Conservation (phyloP, 2,329 filamentous ascomycete species). For the Trichoderma harzianum region DNA sequence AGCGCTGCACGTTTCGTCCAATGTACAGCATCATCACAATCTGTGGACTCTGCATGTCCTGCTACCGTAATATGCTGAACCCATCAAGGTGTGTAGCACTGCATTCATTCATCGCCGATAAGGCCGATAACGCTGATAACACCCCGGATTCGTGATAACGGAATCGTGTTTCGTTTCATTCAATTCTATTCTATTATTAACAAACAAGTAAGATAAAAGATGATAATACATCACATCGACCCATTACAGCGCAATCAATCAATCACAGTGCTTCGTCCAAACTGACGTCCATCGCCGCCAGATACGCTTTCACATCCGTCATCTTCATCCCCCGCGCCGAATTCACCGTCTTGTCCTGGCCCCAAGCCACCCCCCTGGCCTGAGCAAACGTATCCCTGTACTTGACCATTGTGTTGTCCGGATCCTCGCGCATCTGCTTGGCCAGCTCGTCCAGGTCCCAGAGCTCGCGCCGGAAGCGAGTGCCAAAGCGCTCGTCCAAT, state of each 20-base stretch:
- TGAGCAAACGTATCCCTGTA: constrained; percentile 61
- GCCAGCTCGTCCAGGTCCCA: constrained; percentile 47
- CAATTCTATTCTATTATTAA: not conserved
- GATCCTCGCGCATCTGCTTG: constrained; percentile 44
- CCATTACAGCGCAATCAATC: not conserved
- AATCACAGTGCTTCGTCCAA: not conserved
- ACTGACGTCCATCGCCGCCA: constrained; percentile 24
- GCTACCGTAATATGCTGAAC: not conserved
- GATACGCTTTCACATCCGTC: constrained; percentile 41
- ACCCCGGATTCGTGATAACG: not conserved
- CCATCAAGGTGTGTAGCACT: not conserved
- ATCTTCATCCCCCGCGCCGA: constrained; percentile 43
- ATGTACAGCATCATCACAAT: not conserved
- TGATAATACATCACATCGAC: not conserved
- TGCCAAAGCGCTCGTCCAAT: constrained; percentile 42
- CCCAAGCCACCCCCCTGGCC: constrained; percentile 59
- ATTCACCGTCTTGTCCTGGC: constrained; percentile 52
- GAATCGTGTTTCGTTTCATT: not conserved
- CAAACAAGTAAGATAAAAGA: not conserved
- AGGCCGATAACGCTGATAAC: constrained; percentile 1
- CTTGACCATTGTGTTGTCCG: constrained; percentile 48
- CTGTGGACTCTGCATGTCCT: not conserved
- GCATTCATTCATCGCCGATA: not conserved
- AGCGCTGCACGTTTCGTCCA: not conserved
- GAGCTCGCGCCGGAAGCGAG: constrained; percentile 44